Conservation (phyloP, 768 basidiomycete genomes). For the Udeniomyces megalosporus region DNA sequence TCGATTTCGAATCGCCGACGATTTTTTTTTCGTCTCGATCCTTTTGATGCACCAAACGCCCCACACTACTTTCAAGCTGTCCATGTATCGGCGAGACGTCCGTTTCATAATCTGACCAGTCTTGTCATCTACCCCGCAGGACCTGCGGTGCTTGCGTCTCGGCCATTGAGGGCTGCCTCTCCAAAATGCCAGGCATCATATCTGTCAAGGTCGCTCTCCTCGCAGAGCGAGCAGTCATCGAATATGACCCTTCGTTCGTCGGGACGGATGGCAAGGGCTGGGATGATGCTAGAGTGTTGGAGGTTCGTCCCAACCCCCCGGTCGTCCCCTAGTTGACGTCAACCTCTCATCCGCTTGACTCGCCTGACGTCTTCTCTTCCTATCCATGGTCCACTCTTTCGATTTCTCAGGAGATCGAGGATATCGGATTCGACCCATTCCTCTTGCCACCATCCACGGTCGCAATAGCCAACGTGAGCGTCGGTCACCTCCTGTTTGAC, state of each 20-base stretch:
- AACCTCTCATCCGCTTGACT: not conserved
- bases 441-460: conserved; percentile 41
- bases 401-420: conserved; percentile 59
- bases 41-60: no score
- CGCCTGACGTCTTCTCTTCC: conserved; percentile 8
- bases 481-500: not conserved
- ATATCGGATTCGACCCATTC: conserved; percentile 81
- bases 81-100: not conserved
- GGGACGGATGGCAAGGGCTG: conserved; percentile 34
- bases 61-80: not conserved
- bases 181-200: conserved; percentile 61
- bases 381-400: not conserved
- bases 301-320: conserved; percentile 36
- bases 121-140: not conserved
- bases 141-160: conserved; percentile 32
- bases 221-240: conserved; percentile 79
- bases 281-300: conserved; percentile 61
- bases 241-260: conserved; percentile 53
- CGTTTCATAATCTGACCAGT: not conserved
- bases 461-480: conserved; percentile 1
- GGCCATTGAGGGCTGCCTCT: conserved; percentile 26
- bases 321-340: not conserved
- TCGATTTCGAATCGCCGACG: no score
- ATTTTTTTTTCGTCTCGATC: no score
- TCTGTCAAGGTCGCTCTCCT: conserved; percentile 91